Evolutionary conservation across 805 yeast genomes (phyloP), one percentile per base, ranked within the genome.

Genomic region (Metschnikowia lachancei): DNA sequence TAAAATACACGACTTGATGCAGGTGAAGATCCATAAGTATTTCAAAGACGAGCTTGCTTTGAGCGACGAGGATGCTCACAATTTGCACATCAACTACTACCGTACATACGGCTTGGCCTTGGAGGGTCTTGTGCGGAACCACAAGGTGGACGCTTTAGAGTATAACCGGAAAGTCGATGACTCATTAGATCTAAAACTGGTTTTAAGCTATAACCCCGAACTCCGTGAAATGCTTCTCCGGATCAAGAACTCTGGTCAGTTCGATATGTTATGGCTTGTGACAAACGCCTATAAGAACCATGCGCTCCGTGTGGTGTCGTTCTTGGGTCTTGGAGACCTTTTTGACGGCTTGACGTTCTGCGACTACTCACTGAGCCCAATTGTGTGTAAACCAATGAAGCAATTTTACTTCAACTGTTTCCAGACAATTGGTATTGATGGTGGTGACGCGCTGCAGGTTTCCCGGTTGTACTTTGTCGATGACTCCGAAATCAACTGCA

Each of bases 301-400:
- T 66, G 99, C 92, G 0, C 58, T 82, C 37, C 75, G 97, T 41
- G 95, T 89, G 26, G 75, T 90, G 16, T 76, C 82, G 36, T 72
- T 92, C 39, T 70, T 92, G 40, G 97, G 97, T 1, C 64, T 92
- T 24, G 97, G 92, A n/a, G 97, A 91, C 62, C 62, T 89, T 45
- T 91, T 94, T 62, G 98, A 92, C 54, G 99, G 99, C 0, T 76
- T 94, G 55, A 89, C 97, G 1, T 92, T 72, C 66, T 94, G 99
- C 68, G 95, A 94, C 67, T 94, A 94, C 62, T 71, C 81, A 40
- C 59, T 71, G 41, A 81, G 80, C 45, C 83, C 85, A 5, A 74
- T 92, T 47, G 68, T 84, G 28, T 94, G 98, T 69, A 92, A 92
- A 67, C 99, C 99, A n/a, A 87, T 87, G 81, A 68, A 72, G 16